Conservation (phyloP, 2,329 filamentous ascomycete species). For the Aspergillus pseudoviridinutans region DNA sequence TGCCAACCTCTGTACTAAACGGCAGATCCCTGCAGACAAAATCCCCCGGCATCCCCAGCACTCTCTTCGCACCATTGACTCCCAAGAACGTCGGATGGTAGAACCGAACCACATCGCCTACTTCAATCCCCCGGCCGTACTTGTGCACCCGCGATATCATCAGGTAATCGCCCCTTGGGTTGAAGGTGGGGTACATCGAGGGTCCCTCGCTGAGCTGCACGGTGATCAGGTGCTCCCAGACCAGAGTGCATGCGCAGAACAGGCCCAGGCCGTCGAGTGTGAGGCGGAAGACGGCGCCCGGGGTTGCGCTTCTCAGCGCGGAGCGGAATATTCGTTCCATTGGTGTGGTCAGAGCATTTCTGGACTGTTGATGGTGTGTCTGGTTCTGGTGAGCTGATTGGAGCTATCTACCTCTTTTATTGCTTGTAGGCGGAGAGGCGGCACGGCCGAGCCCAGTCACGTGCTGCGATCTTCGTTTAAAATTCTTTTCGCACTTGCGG, state of each 20-base stretch:
- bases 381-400: not conserved
- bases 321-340: slow-evolving; percentile 31
- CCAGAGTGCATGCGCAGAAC: slow-evolving; percentile 34
- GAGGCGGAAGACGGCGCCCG: slow-evolving; percentile 22
- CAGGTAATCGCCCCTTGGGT: slow-evolving; percentile 62
- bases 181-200: slow-evolving; percentile 86
- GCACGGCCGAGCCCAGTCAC: slow-evolving; percentile 7
- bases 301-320: slow-evolving; percentile 19
- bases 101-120: slow-evolving; percentile 84
- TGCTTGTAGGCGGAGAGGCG: slow-evolving; percentile 5
- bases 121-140: slow-evolving; percentile 60
- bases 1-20: slow-evolving; percentile 29
- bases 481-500: not conserved
- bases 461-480: slow-evolving; percentile 5
- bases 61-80: slow-evolving; percentile 69
- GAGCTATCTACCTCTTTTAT: not conserved
- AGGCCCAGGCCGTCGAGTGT: slow-evolving; percentile 30
- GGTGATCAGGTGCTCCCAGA: slow-evolving; percentile 58
- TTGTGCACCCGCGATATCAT: slow-evolving; percentile 65
- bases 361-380: not conserved
- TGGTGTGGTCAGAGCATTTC: slow-evolving; percentile 5
- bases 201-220: slow-evolving; percentile 63
- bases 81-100: slow-evolving; percentile 65
- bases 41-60: slow-evolving; percentile 66
- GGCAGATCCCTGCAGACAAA: slow-evolving; percentile 46